Percentiles rank a stretch among this genome's conserved stretches.
These are phyloP conservation scores for Mytilinidion resinicola DNA, from an alignment of 495 filamentous ascomycete species.

Conservation along the genomic window DNA sequence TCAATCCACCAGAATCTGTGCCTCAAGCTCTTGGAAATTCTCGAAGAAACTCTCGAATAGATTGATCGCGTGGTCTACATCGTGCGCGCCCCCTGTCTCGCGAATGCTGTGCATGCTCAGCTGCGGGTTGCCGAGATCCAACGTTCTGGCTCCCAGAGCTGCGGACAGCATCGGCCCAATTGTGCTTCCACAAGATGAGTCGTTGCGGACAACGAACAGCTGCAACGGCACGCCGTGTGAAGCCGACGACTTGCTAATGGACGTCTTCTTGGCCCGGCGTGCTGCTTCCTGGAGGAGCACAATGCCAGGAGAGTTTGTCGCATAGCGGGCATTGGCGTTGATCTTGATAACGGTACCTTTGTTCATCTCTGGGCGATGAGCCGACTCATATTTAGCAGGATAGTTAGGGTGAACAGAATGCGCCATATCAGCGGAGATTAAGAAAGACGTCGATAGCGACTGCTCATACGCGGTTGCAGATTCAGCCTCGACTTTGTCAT, in stretches of 20 bases:
- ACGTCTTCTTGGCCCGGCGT: slow-evolving; percentile 48
- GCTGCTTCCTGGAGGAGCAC: slow-evolving; percentile 86
- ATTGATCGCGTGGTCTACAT: slow-evolving; percentile 81
- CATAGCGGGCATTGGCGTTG: slow-evolving; percentile 95
- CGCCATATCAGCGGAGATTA: slow-evolving; percentile 96
- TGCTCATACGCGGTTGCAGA: slow-evolving; percentile 82
- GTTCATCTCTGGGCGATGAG: slow-evolving; percentile 92
- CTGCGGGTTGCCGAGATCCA: slow-evolving; percentile 95
- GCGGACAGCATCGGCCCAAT: slow-evolving; percentile 94
- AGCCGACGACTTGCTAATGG: slow-evolving; percentile 23
- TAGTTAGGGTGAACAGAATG: slow-evolving; percentile 96
- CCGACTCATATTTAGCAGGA: slow-evolving; percentile 77
- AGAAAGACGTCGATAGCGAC: slow-evolving; percentile 83
- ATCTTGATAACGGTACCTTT: slow-evolving; percentile 94
- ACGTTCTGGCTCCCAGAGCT: slow-evolving; percentile 72
- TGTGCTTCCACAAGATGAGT: slow-evolving; percentile 87
- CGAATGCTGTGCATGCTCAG: slow-evolving; percentile 95
- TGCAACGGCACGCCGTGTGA: slow-evolving; percentile 71
- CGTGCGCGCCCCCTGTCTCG: slow-evolving; percentile 79
- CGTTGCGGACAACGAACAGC: slow-evolving; percentile 93
- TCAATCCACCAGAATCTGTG: slow-evolving; percentile 72
- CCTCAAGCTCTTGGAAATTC: slow-evolving; percentile 70
- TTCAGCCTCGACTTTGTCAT: slow-evolving; percentile 45
- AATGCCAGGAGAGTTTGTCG: slow-evolving; percentile 92
- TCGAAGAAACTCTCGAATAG: slow-evolving; percentile 85